A percentile compares a stretch with the other conserved stretches of the same genome.
Evolutionary conservation across 164 flowering plant genomes (phyloP).

Genomic region (Nymphaea colorata): DNA sequence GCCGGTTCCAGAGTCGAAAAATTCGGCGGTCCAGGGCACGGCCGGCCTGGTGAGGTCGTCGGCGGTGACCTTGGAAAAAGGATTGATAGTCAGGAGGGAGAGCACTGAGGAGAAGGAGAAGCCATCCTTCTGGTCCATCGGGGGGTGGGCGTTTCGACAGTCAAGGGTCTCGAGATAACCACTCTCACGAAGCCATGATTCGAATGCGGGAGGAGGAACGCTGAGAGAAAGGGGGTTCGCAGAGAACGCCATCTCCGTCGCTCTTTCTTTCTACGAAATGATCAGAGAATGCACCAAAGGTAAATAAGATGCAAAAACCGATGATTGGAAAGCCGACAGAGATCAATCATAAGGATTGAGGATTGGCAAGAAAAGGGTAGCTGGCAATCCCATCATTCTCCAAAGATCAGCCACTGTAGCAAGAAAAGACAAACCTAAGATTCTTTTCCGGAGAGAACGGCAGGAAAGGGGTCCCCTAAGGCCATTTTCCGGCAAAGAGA

Average conservation of each 20-base stretch:
- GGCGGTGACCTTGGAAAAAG: slow-evolving; percentile 65
- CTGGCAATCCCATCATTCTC: too few species aligned
- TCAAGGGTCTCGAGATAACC: slow-evolving; percentile 88
- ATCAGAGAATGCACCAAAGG: too few species aligned
- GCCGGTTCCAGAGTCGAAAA: slow-evolving; percentile 26
- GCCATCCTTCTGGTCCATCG: slow-evolving; percentile 11
- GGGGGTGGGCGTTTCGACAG: slow-evolving; percentile 40
- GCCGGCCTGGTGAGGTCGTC: slow-evolving; percentile 50
- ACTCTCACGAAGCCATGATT: slow-evolving; percentile 88
- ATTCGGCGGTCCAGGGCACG: slow-evolving; percentile 66
- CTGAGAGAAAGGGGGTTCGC: slow-evolving; percentile 74
- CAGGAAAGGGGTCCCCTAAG: too few species aligned
- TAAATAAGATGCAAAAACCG: too few species aligned
- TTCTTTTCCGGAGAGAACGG: too few species aligned
- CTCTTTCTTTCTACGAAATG: background rate
- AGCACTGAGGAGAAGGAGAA: slow-evolving; percentile 16
- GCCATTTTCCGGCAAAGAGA: too few species aligned
- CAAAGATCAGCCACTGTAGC: too few species aligned
- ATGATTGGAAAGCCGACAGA: too few species aligned
- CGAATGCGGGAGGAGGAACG: slow-evolving; percentile 80
- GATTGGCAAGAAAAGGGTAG: too few species aligned
- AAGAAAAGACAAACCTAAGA: too few species aligned
- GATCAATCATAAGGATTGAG: too few species aligned
- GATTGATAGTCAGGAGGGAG: slow-evolving; percentile 70
- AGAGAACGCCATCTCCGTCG: slow-evolving; percentile 35